A percentile compares a stretch with the other conserved stretches of the same genome.
Evolutionary conservation across 768 basidiomycete species (phyloP).

Genomic region (Pleurotus giganteus): DNA sequence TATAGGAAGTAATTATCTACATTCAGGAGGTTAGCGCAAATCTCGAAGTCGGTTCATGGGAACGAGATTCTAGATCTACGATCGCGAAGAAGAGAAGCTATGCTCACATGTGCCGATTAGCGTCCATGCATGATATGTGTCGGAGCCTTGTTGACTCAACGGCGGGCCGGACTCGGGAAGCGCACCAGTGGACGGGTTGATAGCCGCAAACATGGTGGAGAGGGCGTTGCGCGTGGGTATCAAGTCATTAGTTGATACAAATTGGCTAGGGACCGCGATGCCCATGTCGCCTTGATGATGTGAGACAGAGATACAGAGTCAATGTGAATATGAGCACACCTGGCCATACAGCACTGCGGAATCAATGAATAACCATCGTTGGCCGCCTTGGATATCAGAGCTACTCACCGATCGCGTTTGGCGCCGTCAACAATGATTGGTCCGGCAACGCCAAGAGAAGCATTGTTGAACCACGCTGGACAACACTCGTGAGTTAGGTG

Average conservation of each 20-base stretch:
- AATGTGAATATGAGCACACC: conserved; percentile 25
- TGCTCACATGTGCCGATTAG: conserved; percentile 51
- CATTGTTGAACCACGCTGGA: conserved; percentile 54
- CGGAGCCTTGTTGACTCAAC: conserved; percentile 42
- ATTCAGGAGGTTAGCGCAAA: neutral
- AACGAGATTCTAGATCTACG: conserved; percentile 1
- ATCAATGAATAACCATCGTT: neutral
- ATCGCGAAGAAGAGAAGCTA: neutral
- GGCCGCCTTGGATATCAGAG: too few relatives aligned
- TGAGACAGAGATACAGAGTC: neutral
- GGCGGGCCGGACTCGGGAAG: conserved; percentile 54
- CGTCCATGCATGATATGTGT: conserved; percentile 62
- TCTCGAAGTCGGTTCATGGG: neutral
- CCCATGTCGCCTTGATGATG: conserved; percentile 51
- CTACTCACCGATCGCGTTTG: conserved; percentile 50
- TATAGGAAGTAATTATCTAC: conserved; percentile 56
- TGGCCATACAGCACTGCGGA: conserved; percentile 53
- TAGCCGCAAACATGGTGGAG: conserved; percentile 54
- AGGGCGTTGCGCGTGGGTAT: conserved; percentile 54
- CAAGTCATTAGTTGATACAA: conserved; percentile 61
- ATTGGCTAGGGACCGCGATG: conserved; percentile 57
- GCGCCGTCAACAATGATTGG: conserved; percentile 63
- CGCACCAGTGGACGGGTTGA: conserved; percentile 51
- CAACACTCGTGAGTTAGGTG: neutral
- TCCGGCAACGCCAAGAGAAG: conserved; percentile 51